Conservation (phyloP, 306 rosid species). For the Quercus aquifolioides region DNA sequence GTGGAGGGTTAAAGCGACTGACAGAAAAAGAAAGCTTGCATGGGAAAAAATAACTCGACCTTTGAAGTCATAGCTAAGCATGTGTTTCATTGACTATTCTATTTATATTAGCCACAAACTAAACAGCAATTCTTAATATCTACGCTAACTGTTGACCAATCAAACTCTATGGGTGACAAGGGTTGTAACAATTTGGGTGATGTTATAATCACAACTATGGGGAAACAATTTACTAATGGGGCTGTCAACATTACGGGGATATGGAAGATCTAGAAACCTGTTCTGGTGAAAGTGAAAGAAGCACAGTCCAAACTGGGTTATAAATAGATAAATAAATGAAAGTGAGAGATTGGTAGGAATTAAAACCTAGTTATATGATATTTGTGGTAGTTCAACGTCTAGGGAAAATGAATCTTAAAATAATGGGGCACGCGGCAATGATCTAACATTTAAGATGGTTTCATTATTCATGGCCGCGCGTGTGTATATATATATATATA, state of each 20-base stretch:
- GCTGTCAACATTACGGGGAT: constrained; percentile 50
- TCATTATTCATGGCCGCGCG: too few species aligned
- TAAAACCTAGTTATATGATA: neutral
- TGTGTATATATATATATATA: too few species aligned
- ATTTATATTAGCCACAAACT: neutral
- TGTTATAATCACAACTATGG: constrained; percentile 12
- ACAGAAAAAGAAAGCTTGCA: constrained; percentile 18
- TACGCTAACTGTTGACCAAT: neutral
- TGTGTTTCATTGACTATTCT: neutral
- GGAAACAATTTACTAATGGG: constrained; percentile 11
- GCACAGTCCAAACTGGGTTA: neutral
- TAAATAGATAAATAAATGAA: constrained; percentile 9
- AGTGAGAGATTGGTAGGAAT: neutral
- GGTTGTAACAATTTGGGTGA: neutral
- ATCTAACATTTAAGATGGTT: too few species aligned
- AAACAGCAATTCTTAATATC: neutral
- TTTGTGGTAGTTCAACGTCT: neutral
- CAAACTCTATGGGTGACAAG: neutral
- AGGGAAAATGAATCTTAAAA: too few species aligned
- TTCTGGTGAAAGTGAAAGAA: constrained; percentile 39
- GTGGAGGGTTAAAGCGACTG: constrained; percentile 5
- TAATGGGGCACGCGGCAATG: too few species aligned
- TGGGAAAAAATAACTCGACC: constrained; percentile 1
- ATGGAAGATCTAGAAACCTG: constrained; percentile 32
- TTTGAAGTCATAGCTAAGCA: neutral